Evolutionary conservation across 2,329 filamentous ascomycete species (phyloP), one percentile per base, ranked within the genome.

Genomic region (Sarocladium brachiariae): DNA sequence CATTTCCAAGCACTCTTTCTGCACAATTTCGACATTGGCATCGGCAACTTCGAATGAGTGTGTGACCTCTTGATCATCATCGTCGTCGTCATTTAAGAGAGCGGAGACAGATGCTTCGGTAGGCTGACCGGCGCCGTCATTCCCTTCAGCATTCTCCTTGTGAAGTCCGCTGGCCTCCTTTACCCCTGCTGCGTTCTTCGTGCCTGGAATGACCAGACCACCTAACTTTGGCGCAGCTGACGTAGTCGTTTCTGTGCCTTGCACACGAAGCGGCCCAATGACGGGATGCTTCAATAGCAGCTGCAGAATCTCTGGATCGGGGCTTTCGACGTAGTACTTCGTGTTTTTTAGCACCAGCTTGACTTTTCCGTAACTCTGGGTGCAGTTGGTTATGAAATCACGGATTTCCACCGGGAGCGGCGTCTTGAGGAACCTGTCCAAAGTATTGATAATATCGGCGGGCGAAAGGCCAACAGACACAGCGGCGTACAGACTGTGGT

Each of bases 291-390:
- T 84, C 31, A 97, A 75, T n/a, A 97, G 76, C 61, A 80, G 86
- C 66, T 96, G 89, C 52, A 97, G 75, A 64, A 96, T 87, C 10
- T 84, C 77, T 11, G 90, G 86, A 65, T 97, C 92, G 18, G 87
- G 85, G 60, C 88, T 96, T 69, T 99, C 93, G 54, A 97, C 84
- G 59, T 87, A 96, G 67, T 95, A 96, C 57, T 89, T 87, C 55
- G 92, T 97, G 61, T 96, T 87, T 66, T 96, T 95, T 55, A 97
- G 69, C 39, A 97, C 93, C 50, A 97, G 80, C 66, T 96, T 93
- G 51, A 96, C 90, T 68, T 96, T 97, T 56, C 93, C 93, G 64
- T 93, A 97, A 49, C 88, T 93, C 56, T 88, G 84, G 5, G 90
- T 95, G 55, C 89, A 93, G 54, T 83, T 83, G 23, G 69, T 71